phyloP scores from a whole-genome alignment of 2,329 filamentous ascomycete species.

The Xylariaceae sp. region DNA sequence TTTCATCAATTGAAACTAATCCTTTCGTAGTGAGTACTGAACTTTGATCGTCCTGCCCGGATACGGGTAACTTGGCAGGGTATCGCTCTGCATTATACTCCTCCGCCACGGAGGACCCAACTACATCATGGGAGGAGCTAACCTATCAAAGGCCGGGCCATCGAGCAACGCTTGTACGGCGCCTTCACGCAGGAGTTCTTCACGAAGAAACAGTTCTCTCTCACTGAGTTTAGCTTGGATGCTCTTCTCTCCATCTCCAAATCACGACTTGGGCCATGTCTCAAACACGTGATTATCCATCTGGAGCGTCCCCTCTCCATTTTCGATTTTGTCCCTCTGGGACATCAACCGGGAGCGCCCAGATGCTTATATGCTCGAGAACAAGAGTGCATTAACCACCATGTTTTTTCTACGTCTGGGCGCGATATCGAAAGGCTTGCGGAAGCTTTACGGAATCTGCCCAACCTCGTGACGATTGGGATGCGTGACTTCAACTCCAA shows the following conservation, averaged over 20 bases:
- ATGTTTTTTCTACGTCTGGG: slow-evolving; percentile 41
- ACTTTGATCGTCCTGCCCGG: no score
- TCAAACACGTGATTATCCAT: slow-evolving; percentile 50
- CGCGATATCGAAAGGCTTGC: slow-evolving; percentile 52
- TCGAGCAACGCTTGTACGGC: slow-evolving; percentile 54
- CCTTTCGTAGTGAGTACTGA: no score
- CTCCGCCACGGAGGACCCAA: no score
- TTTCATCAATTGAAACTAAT: not conserved
- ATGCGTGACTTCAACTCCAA: slow-evolving; percentile 57
- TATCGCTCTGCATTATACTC: no score
- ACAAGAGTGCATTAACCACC: slow-evolving; percentile 30
- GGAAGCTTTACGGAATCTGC: slow-evolving; percentile 54
- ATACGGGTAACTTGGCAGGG: no score
- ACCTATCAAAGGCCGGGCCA: slow-evolving; percentile 37
- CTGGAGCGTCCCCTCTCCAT: slow-evolving; percentile 31
- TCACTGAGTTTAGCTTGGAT: slow-evolving; percentile 52
- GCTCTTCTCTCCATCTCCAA: slow-evolving; percentile 49
- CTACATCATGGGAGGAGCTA: not conserved
- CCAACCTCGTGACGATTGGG: slow-evolving; percentile 54
- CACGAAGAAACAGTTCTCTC: slow-evolving; percentile 63
- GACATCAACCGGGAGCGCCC: not conserved
- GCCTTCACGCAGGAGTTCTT: slow-evolving; percentile 64
- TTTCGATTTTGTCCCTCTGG: not conserved
- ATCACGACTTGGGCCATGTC: slow-evolving; percentile 37
- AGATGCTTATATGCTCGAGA: not conserved